Percentiles rank a stretch among this genome's conserved stretches.
phyloP scores from a whole-genome alignment of 2,329 filamentous ascomycete genomes.

The Nemania diffusa region DNA sequence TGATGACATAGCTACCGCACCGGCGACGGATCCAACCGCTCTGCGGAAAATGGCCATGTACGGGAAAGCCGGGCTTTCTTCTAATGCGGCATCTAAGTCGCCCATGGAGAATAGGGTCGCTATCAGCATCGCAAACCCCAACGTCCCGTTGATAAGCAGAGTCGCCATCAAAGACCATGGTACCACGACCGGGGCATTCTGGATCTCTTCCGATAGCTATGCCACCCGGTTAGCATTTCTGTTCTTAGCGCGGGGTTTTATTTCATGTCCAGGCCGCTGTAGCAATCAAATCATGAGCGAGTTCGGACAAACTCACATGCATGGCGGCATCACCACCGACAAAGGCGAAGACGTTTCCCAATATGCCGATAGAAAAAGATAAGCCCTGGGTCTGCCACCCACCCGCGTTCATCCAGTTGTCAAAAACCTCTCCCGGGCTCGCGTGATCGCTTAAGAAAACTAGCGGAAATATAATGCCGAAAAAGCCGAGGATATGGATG shows the following conservation, averaged over 20 bases:
- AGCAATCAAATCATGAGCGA: no score
- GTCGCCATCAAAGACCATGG: conserved; percentile 61
- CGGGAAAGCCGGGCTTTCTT: conserved; percentile 61
- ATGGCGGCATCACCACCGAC: conserved; percentile 54
- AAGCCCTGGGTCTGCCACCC: conserved; percentile 58
- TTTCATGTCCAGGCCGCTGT: no score
- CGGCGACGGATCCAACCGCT: conserved; percentile 59
- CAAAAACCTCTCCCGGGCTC: conserved; percentile 56
- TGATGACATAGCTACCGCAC: conserved; percentile 60
- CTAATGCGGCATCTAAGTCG: conserved; percentile 57
- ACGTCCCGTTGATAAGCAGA: conserved; percentile 60
- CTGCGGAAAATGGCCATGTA: conserved; percentile 69
- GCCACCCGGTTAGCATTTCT: no score
- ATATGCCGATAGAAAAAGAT: conserved; percentile 40
- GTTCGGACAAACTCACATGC: no score
- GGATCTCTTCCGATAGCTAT: conserved; percentile 59
- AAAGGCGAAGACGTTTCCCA: conserved; percentile 43
- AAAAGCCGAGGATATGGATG: conserved; percentile 52
- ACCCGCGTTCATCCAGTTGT: conserved; percentile 59
- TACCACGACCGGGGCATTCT: conserved; percentile 59
- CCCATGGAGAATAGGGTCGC: conserved; percentile 65
- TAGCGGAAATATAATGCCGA: conserved; percentile 47
- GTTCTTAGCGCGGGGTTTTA: no score
- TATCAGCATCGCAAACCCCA: conserved; percentile 65
- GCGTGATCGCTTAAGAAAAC: conserved; percentile 49